phyloP scores from a whole-genome alignment of 208 protist species.

The Spironucleus salmonicida region DNA sequence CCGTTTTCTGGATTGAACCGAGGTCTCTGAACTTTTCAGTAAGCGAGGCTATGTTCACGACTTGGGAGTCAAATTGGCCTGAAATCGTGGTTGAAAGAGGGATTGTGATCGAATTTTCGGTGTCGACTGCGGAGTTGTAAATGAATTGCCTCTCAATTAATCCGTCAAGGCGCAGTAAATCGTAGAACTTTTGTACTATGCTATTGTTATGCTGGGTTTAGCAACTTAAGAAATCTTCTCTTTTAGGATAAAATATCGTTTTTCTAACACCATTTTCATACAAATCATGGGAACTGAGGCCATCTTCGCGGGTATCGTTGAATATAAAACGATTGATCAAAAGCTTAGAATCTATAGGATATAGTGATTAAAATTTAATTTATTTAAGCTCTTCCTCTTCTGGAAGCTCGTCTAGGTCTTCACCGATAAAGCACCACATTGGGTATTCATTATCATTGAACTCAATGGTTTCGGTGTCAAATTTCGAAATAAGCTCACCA shows the following conservation, averaged over 20 bases:
- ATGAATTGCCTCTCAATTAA: not conserved
- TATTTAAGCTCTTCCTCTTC: too few relatives aligned
- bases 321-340: too few relatives aligned
- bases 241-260: not conserved
- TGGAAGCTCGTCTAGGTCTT: conserved; percentile 18
- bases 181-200: not conserved
- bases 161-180: not conserved
- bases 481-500: not conserved
- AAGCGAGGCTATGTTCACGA: not conserved
- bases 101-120: not conserved
- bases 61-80: too few relatives aligned
- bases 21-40: not conserved
- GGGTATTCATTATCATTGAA: conserved; percentile 2
- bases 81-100: too few relatives aligned
- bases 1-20: not conserved
- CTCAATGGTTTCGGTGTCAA: not conserved
- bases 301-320: not conserved
- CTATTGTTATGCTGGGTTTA: not conserved
- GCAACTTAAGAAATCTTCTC: not conserved
- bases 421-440: conserved; percentile 16
- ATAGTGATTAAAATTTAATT: too few relatives aligned
- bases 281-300: not conserved
- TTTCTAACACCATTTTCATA: not conserved
- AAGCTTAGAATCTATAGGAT: too few relatives aligned
- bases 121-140: not conserved